Base-by-base conservation (phyloP, 441 rosid species). In the Raphanus hybrid region DNA sequence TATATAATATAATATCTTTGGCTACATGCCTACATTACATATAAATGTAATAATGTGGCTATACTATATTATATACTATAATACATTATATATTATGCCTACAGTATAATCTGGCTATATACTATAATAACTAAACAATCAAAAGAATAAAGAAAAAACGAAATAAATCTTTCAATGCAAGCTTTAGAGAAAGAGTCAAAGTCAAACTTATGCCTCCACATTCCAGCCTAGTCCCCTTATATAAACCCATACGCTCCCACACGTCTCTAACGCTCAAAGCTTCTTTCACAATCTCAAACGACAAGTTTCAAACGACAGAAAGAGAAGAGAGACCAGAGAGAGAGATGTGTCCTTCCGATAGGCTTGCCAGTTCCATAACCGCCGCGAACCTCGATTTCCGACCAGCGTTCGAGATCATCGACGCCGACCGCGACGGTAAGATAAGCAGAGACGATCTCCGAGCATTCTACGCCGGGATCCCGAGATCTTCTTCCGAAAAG, bases 391-490 rank as follows among this genome's bases (percentile, higher is more conserved):
- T 79, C 1, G 86, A 82, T 74, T 85, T 87, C 77, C 81, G 85
- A 59, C 76, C 87, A 7, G 98, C 97, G 1, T 94, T 94, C 75
- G 95, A 94, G 20, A 79, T 89, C 16, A 81, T 94, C 2, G 98
- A 94, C 82, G 85, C 88, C 0, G 98, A 92, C 84, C 93, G 37
- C 45, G 98, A 94, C 62, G 98, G 98, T 1, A 92, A 86, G 89
- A 94, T 94, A 29, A 89, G 98, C 90, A 71, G 79, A 14, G 92
- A 87, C 20, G 98, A 92, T 64, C 83, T 92, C 64, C 79, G 84
- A 3, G 50, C 73, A 67, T 92, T 92, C 72, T 94, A 86, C 86
- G 69, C 75, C 20, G 73, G 58, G 5, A 58, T 34, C 57, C 0
- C 58, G 2, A 69, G 54, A 65, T 43, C 43, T 3, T 68, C 74